Conservation (phyloP, 176 grass and related monocot species). For the Oryza glumipatula region DNA sequence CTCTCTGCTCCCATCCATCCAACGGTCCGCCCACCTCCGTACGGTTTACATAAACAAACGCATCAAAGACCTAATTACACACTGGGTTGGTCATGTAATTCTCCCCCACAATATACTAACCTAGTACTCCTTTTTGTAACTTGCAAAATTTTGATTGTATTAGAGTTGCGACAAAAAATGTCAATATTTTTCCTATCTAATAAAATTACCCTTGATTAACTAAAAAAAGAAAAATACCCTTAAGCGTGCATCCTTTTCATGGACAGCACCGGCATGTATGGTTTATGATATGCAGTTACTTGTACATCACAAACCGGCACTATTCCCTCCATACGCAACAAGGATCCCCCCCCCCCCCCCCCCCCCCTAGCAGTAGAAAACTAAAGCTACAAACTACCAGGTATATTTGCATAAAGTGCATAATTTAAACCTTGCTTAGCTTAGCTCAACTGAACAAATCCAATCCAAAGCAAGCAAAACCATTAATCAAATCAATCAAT, state of each 20-base stretch:
- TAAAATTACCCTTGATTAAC: not conserved
- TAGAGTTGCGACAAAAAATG: no score
- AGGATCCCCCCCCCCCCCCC: no score
- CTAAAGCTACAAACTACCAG: not conserved
- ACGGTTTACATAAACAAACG: not conserved
- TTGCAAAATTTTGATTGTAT: no score
- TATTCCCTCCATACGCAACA: not conserved
- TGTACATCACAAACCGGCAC: not conserved
- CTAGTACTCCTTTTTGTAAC: no score
- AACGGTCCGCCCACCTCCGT: not conserved
- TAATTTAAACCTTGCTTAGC: not conserved
- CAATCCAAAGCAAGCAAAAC: not conserved
- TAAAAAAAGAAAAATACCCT: no score
- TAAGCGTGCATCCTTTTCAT: not conserved
- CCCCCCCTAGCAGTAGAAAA: not conserved
- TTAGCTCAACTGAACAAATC: not conserved
- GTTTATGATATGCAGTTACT: not conserved
- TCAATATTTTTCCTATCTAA: no score
- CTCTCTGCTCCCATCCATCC: not conserved
- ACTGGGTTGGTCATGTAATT: not conserved
- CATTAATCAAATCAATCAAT: not conserved
- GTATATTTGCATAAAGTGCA: slow-evolving; percentile 9
- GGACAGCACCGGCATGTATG: not conserved
- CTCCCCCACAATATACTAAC: no score
- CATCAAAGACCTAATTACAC: no score